Base-by-base conservation (phyloP, 371 early-diverging fungal species). In the Mortierella sp. region DNA sequence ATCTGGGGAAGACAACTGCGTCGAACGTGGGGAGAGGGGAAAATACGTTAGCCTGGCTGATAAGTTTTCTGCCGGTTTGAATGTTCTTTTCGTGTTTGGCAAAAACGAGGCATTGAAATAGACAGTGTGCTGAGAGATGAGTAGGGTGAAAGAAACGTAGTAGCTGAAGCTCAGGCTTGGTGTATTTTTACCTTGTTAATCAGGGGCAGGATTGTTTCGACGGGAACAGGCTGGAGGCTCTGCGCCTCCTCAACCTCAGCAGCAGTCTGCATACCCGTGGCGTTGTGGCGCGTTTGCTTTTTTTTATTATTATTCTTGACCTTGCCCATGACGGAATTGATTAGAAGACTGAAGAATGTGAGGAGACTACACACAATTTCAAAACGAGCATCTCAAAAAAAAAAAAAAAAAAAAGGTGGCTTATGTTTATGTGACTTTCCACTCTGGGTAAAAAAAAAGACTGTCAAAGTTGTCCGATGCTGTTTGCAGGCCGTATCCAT, bases 171-270 rank as follows among this genome's bases (percentile, higher is more conserved):
- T n/a, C n/a, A n/a, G n/a, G n/a, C n/a, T n/a, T n/a, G n/a, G n/a
- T n/a, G n/a, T n/a, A n/a, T n/a, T n/a, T 30, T 48, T 81, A 88
- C 89, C 85, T 89, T 89, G 56, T 80, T 70, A 52, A 89, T 75
- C 49, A 89, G 81, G 53, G 89, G 89, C 52, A 87, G 49, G 19
- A 85, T 64, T 30, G 75, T 73, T 49, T 73, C 75, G 26, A 63
- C 64, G 15, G 75, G 75, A 28, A 68, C 53, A 44, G 64, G 26
- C 51, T 66, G 63, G 6, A 67, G 50, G 4, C 43, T 27, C 52
- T 63, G 48, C 0, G 50, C 60, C 23, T 39, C 64, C 27, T 50
- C 43, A 31, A 68, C 48, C 48, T 73, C 75, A 19, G 75, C 68
- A 34, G 14, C 55, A 6, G 68, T 68, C 56, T 62, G 50, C 68